Base-by-base conservation (phyloP, 306 rosid genomes). In the Vigna reflexopilosa region DNA sequence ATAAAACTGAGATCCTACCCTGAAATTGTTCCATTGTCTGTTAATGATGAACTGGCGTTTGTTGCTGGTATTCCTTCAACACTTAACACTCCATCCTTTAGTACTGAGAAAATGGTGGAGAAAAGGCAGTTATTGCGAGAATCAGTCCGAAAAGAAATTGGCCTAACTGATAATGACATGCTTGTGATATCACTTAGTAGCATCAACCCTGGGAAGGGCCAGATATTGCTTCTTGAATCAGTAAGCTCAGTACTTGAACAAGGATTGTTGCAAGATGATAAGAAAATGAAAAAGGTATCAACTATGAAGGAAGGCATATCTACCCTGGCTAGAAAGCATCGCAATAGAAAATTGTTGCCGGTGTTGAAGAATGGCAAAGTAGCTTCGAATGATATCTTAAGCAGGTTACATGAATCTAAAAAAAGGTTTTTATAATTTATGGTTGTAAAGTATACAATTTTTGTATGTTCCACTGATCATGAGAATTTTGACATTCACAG, bases 191-290 rank as follows among this genome's bases (percentile, higher is more conserved):
- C 96, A 68, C 90, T 95, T 42, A 91, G 99, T 85, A 93, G 99
- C 85, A 93, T 95, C 83, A 95, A 95, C 82, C 89, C 99, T 32
- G 97, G 94, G 71, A 95, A 95, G 83, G 99, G 99, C 70, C 99
- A 95, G 84, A 88, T 91, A 44, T 85, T 93, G 61, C 92, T 92
- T 80, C 93, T 95, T 81, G 97, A 91, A 77, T 93, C 98, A 26
- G 97, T 87, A 70, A 77, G 80, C 78, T 44, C 85, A 70, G 73
- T 88, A 87, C 67, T 87, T 32, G 91, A 88, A 79, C 85, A 70
- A 48, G 75, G 58, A 79, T 58, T 64, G 32, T 79, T 40, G 70
- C 82, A 76, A 81, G 85, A 87, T 77, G 75, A 74, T 58, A 68
- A 83, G 71, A 86, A 80, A 52, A 64, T 75, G 13, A 88, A 79